Conservation (phyloP, 345 rosid species). For the Camelina hispida region DNA sequence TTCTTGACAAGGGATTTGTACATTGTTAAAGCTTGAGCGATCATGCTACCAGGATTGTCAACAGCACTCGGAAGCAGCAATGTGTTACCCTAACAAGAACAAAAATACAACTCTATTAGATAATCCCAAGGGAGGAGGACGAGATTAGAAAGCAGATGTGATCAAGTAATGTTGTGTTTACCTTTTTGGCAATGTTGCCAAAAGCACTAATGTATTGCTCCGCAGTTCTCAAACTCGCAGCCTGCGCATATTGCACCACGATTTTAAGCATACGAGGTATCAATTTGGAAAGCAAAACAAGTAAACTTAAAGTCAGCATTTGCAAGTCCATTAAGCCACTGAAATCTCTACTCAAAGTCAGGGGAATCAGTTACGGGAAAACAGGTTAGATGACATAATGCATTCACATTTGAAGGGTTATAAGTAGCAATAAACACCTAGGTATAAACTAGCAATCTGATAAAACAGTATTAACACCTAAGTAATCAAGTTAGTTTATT, state of each 20-base stretch:
- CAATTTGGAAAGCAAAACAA: constrained; percentile 6
- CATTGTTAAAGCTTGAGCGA: constrained; percentile 81
- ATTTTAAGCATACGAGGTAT: constrained; percentile 6
- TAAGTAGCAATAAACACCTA: constrained; percentile 1
- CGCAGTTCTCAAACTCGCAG: constrained; percentile 80
- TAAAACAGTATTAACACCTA: constrained; percentile 18
- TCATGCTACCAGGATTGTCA: constrained; percentile 68
- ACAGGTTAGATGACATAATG: neutral
- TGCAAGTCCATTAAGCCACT: neutral
- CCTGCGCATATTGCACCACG: constrained; percentile 58
- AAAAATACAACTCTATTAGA: neutral
- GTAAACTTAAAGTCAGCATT: constrained; percentile 8
- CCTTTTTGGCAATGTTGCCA: constrained; percentile 90
- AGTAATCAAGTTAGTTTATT: constrained; percentile 17
- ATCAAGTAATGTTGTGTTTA: constrained; percentile 37
- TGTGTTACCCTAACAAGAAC: constrained; percentile 70
- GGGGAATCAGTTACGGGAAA: neutral
- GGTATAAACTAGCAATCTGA: neutral
- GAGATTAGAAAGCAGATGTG: neutral
- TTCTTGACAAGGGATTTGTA: constrained; percentile 67
- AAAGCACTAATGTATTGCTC: constrained; percentile 87
- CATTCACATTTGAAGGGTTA: neutral
- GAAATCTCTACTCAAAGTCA: neutral
- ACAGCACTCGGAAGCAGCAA: constrained; percentile 81
- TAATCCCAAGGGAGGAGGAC: constrained; percentile 4